Conservation (phyloP, 2,329 filamentous ascomycete species). For the Septoria petroselini region DNA sequence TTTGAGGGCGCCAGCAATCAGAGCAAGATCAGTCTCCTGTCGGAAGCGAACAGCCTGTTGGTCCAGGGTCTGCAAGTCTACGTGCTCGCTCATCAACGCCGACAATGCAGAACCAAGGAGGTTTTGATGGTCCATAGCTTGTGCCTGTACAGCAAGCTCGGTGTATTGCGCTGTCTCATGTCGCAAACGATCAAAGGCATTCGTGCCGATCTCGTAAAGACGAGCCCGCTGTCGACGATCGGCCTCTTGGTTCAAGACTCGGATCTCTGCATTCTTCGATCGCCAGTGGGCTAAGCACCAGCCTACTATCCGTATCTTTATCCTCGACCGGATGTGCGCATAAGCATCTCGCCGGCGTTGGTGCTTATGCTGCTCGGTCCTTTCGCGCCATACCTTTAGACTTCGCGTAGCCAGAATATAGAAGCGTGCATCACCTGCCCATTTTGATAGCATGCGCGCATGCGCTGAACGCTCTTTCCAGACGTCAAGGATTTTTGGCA, state of each 20-base stretch:
- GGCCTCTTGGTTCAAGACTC: conserved; percentile 43
- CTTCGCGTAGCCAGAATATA: conserved; percentile 53
- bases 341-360: conserved; percentile 56
- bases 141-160: conserved; percentile 37
- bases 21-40: conserved; percentile 47
- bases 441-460: conserved; percentile 48
- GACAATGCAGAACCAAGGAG: conserved; percentile 38
- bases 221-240: conserved; percentile 38
- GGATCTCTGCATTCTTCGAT: conserved; percentile 35
- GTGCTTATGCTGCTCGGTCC: conserved; percentile 51
- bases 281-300: conserved; percentile 43
- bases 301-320: conserved; percentile 55
- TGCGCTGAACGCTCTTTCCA: conserved; percentile 43
- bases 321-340: conserved; percentile 50
- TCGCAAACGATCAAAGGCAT: conserved; percentile 41
- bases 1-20: conserved; percentile 50
- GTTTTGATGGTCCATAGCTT: conserved; percentile 30
- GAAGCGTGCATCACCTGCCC: conserved; percentile 55
- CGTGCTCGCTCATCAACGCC: conserved; percentile 29
- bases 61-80: conserved; percentile 33
- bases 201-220: conserved; percentile 33
- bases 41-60: conserved; percentile 48
- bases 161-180: conserved; percentile 26
- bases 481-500: conserved; percentile 39
- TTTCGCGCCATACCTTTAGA: conserved; percentile 52